Percentiles rank a stretch among this genome's conserved stretches.
Evolutionary conservation across 768 basidiomycete species (phyloP).

Genomic region (Lyophyllum decastes): DNA sequence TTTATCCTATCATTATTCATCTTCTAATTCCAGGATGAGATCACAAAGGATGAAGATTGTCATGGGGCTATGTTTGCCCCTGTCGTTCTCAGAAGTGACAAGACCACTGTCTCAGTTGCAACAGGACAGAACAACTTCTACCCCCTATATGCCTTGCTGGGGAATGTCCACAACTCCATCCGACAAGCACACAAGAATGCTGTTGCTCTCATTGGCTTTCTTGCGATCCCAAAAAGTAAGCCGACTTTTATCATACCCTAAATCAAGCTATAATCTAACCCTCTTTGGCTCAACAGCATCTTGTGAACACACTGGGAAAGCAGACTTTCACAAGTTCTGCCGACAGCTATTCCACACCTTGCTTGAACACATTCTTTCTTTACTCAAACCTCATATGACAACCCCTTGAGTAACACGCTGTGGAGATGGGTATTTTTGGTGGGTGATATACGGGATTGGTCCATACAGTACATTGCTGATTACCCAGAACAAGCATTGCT

Average conservation of each 20-base stretch:
- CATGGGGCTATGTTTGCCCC: conserved; percentile 31
- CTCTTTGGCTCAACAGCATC: neutral
- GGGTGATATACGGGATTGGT: conserved; percentile 25
- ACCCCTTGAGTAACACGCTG: conserved; percentile 23
- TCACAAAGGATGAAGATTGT: conserved; percentile 19
- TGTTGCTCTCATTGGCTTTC: conserved; percentile 15
- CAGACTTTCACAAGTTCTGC: conserved; percentile 17
- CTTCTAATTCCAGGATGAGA: conserved; percentile 18
- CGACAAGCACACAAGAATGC: conserved; percentile 31
- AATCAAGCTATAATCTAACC: neutral
- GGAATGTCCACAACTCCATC: conserved; percentile 31
- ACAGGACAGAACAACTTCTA: conserved; percentile 38
- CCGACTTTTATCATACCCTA: too few relatives aligned
- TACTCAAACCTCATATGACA: conserved; percentile 23
- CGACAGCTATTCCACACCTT: conserved; percentile 25
- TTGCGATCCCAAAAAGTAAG: conserved; percentile 11
- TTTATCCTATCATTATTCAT: neutral
- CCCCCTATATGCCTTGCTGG: conserved; percentile 34
- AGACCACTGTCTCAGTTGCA: conserved; percentile 37
- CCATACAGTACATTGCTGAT: conserved; percentile 21
- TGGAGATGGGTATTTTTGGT: conserved; percentile 25
- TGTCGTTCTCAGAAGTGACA: conserved; percentile 37
- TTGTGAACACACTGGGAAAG: conserved; percentile 2
- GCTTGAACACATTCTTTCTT: conserved; percentile 16
- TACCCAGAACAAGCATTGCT: conserved; percentile 28